Percentiles rank a stretch among this genome's conserved stretches.
These are phyloP conservation scores for Kazachstania bromeliacearum DNA, from an alignment of 805 yeast genomes.

Conservation along the genomic window DNA sequence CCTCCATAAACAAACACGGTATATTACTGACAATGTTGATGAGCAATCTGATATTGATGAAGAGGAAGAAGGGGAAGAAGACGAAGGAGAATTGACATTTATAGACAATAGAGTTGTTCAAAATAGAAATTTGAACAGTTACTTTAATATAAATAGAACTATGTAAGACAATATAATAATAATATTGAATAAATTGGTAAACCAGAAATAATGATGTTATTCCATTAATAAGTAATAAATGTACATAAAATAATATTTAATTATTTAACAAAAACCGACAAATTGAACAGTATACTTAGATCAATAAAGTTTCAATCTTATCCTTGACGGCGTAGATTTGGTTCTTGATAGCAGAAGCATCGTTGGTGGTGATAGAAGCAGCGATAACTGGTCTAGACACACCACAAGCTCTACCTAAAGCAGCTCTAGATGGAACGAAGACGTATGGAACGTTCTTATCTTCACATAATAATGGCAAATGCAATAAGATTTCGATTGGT, in stretches of 20 bases:
- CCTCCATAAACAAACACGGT: too few relatives aligned
- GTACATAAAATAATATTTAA: conserved; percentile 2
- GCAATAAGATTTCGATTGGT: conserved; percentile 96
- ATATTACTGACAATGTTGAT: not conserved
- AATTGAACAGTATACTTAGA: conserved; percentile 37
- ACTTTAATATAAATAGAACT: too few relatives aligned
- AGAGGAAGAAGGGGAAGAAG: conserved; percentile 3
- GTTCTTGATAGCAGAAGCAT: conserved; percentile 93
- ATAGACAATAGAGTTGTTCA: conserved; percentile 7
- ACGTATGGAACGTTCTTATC: conserved; percentile 99
- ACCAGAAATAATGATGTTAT: too few relatives aligned
- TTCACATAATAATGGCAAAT: conserved; percentile 94
- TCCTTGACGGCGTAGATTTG: conserved; percentile 97
- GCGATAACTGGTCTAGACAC: conserved; percentile 99
- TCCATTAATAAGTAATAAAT: not conserved
- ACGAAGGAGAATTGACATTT: conserved; percentile 1
- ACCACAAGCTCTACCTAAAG: conserved; percentile 99
- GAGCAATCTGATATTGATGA: not conserved
- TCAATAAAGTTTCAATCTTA: conserved; percentile 95
- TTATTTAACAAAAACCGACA: too few relatives aligned
- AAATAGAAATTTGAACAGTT: too few relatives aligned
- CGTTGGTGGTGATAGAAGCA: conserved; percentile 96
- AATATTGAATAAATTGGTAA: too few relatives aligned
- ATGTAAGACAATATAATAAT: too few relatives aligned
- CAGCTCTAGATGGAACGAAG: conserved; percentile 96